Evolutionary conservation across 2,329 filamentous ascomycete genomes (phyloP).

Genomic region (Fusarium setosum): DNA sequence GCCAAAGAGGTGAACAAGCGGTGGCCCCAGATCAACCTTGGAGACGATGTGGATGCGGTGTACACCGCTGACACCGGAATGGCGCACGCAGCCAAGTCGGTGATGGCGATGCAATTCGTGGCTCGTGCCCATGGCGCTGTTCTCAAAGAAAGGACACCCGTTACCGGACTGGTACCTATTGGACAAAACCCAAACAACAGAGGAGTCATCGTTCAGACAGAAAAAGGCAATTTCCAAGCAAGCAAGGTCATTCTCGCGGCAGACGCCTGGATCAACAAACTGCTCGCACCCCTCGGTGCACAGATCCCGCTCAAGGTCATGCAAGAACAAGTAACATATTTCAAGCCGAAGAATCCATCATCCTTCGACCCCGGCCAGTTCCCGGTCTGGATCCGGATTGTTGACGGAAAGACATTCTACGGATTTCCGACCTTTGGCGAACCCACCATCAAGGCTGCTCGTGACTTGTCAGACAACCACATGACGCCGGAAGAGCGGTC

Average conservation of each 20-base stretch:
- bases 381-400: constrained; percentile 30
- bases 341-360: constrained; percentile 10
- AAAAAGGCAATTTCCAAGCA: constrained; percentile 8
- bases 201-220: constrained; percentile 13
- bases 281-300: constrained; percentile 15
- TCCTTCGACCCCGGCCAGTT: constrained; percentile 15
- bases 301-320: constrained; percentile 27
- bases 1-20: constrained; percentile 21
- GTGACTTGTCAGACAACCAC: constrained; percentile 18
- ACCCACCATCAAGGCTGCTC: constrained; percentile 27
- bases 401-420: constrained; percentile 7
- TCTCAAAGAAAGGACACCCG: constrained; percentile 18
- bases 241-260: constrained; percentile 18
- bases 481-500: constrained; percentile 24
- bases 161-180: not conserved
- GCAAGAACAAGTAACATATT: constrained; percentile 37
- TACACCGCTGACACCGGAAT: constrained; percentile 40
- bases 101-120: constrained; percentile 18
- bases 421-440: constrained; percentile 26
- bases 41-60: constrained; percentile 17
- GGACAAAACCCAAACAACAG: not conserved
- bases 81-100: constrained; percentile 22
- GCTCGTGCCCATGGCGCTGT: constrained; percentile 19
- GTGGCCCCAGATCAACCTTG: constrained; percentile 35
- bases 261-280: constrained; percentile 32